Conservation (phyloP, 106 monocot species). For the Dioscorea dumetorum region DNA sequence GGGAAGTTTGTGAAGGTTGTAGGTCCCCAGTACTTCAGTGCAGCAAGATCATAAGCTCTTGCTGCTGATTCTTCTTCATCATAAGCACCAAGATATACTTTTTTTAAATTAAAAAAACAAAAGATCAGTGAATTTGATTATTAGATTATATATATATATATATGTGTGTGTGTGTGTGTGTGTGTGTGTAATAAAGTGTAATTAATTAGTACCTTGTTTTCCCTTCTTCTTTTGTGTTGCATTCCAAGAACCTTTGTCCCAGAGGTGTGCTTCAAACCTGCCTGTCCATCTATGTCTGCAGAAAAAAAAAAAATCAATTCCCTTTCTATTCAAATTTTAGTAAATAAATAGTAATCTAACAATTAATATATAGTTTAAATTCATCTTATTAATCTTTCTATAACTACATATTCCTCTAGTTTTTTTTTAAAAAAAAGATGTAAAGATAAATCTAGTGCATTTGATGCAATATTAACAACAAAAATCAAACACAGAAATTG, state of each 20-base stretch:
- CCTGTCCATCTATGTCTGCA: slow-evolving; percentile 66
- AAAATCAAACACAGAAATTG: too few species aligned
- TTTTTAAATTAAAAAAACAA: not conserved
- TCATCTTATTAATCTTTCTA: too few species aligned
- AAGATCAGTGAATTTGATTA: not conserved
- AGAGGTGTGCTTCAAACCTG: slow-evolving; percentile 61
- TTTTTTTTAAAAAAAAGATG: too few species aligned
- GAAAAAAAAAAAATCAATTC: too few species aligned
- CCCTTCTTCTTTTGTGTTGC: slow-evolving; percentile 60
- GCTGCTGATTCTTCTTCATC: slow-evolving; percentile 68
- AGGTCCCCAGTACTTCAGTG: slow-evolving; percentile 67
- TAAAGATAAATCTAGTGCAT: not conserved
- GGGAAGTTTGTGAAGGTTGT: slow-evolving; percentile 57
- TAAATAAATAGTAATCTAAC: too few species aligned
- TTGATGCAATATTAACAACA: too few species aligned
- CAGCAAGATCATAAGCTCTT: slow-evolving; percentile 61
- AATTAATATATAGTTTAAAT: too few species aligned
- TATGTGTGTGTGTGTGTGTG: too few species aligned
- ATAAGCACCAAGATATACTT: slow-evolving; percentile 37
- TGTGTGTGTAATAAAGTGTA: too few species aligned
- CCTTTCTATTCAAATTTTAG: too few species aligned
- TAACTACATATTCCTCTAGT: too few species aligned
- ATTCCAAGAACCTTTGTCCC: slow-evolving; percentile 62
- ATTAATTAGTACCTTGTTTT: slow-evolving; percentile 35
- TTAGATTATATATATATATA: too few species aligned